Evolutionary conservation across 441 rosid species (phyloP).

Genomic region (Aquilaria agallochum): DNA sequence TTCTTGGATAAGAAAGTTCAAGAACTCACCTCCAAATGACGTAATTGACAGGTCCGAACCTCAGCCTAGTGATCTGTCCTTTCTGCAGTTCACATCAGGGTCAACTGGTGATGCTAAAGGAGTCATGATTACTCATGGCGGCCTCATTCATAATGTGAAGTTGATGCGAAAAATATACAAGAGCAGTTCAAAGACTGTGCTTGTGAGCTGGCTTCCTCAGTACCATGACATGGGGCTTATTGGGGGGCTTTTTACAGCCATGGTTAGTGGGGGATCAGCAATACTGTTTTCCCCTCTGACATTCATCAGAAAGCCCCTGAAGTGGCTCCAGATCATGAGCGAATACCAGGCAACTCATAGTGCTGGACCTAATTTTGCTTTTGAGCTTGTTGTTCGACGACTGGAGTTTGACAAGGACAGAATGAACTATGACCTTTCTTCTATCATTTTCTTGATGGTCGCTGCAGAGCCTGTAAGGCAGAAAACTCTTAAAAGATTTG

Average conservation of each 20-base stretch:
- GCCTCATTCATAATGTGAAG: conserved; percentile 67
- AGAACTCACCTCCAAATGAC: conserved; percentile 12
- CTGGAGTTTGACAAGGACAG: conserved; percentile 44
- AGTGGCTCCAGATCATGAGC: conserved; percentile 64
- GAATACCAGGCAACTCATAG: conserved; percentile 60
- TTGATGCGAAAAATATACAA: conserved; percentile 48
- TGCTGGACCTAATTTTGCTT: conserved; percentile 74
- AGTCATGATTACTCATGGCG: conserved; percentile 67
- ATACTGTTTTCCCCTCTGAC: conserved; percentile 59
- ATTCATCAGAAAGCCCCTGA: conserved; percentile 58
- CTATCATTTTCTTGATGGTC: conserved; percentile 66
- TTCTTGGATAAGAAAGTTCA: conserved; percentile 55
- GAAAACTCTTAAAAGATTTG: conserved; percentile 48
- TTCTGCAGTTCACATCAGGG: conserved; percentile 74
- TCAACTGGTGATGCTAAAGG: conserved; percentile 83
- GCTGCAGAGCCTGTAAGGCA: conserved; percentile 82
- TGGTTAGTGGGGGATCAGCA: conserved; percentile 66
- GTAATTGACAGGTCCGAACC: conserved; percentile 25
- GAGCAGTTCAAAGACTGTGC: conserved; percentile 62
- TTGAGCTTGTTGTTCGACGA: conserved; percentile 57
- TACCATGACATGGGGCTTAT: conserved; percentile 82
- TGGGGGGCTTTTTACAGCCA: conserved; percentile 67
- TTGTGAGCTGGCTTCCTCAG: conserved; percentile 77
- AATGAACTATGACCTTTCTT: conserved; percentile 50
- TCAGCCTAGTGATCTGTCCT: conserved; percentile 45